Base-by-base conservation (phyloP, 257 asterid species). In the Paulownia fortunei region DNA sequence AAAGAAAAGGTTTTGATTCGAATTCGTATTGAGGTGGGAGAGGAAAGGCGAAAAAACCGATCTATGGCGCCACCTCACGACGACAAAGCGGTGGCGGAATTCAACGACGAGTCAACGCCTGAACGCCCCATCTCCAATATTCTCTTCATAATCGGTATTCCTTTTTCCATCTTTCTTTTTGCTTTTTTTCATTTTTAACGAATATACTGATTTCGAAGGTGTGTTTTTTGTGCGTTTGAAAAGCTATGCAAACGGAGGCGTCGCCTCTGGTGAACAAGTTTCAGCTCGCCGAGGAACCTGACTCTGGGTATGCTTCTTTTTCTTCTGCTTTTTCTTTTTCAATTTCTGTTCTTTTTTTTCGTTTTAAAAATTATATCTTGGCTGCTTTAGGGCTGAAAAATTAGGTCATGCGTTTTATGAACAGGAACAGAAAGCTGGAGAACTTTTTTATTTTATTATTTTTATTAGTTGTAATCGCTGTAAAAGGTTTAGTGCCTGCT, bases 211-310 rank as follows among this genome's bases (percentile, higher is more conserved):
- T 60, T 56, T 65, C 24, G 36, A 18, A 24, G 44, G 41, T 49
- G 18, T 41, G 37, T 11, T 41, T 32, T 37, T 19, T 56, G 66
- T 51, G 39, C 18, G 73, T 37, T 69, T 76, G 60, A 64, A 46
- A 24, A 96, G 99, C 97, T 87, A 93, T 96, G 99, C 94, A 93
- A 80, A 86, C 96, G 36, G 99, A 96, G 87, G 99, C 98, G 69
- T 73, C 79, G 65, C 98, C 99, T 21, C 83, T 96, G 55, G 97
- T 93, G 56, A 73, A 84, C 19, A 96, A 90, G 85, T 90, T 96
- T 83, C 80, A 88, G 86, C 98, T 96, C 64, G 74, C 80, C 16
- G 92, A 89, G 87, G 91, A 84, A 51, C 47, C 86, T 52, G 82
- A 85, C 62, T 91, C 95, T 37, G 87, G 65, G 98, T 94, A 83